A percentile compares a stretch with the other conserved stretches of the same genome.
phyloP scores from a whole-genome alignment of 805 yeast species.

The Scheffersomyces amazonensis region DNA sequence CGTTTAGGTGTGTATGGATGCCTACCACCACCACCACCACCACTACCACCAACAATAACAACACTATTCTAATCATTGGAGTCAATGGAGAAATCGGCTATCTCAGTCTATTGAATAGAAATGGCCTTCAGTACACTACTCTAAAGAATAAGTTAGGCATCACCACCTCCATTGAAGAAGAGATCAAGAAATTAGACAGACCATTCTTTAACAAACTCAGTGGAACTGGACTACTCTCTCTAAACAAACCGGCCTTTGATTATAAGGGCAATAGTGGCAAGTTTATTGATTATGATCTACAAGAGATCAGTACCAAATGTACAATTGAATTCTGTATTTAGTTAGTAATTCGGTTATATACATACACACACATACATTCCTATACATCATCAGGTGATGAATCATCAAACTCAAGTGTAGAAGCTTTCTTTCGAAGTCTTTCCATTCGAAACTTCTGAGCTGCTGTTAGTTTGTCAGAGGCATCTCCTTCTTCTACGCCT shows the following conservation, averaged over 20 bases:
- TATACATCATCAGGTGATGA: no score
- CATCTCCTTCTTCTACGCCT: constrained; percentile 18
- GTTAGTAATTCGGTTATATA: no score
- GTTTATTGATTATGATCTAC: constrained; percentile 35
- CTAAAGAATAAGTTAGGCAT: constrained; percentile 12
- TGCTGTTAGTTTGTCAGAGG: constrained; percentile 25
- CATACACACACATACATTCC: no score
- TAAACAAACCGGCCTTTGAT: constrained; percentile 35
- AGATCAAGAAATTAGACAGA: constrained; percentile 20
- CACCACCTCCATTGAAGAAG: constrained; percentile 4
- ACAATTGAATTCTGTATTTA: background rate
- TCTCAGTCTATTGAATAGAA: constrained; percentile 11
- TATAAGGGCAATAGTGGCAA: constrained; percentile 18
- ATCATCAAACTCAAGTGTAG: constrained; percentile 1
- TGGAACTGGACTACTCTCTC: constrained; percentile 37
- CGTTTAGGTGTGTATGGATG: constrained; percentile 20
- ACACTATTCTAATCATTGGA: constrained; percentile 23
- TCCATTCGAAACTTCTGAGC: constrained; percentile 45
- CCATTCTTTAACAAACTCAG: constrained; percentile 36
- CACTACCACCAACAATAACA: constrained; percentile 3
- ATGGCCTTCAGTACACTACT: constrained; percentile 11
- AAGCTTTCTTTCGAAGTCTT: constrained; percentile 24
- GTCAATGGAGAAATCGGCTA: constrained; percentile 35
- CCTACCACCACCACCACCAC: background rate
- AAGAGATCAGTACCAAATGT: constrained; percentile 15